A percentile compares a stretch with the other conserved stretches of the same genome.
Evolutionary conservation across 768 basidiomycete species (phyloP).

Genomic region (Boletellus ananas): DNA sequence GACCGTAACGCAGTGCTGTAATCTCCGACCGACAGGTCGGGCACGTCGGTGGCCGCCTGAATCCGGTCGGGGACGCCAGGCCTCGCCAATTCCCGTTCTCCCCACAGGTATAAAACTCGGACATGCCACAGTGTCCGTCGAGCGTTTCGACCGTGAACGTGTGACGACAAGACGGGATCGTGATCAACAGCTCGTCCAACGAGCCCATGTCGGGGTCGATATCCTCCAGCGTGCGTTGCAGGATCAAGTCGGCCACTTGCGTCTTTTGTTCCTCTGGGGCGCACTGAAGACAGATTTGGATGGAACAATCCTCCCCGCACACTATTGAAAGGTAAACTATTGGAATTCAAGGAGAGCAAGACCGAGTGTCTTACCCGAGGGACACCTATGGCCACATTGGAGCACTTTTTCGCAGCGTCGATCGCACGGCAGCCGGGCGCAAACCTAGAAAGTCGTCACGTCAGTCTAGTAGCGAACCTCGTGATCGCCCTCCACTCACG

Average conservation of each 20-base stretch:
- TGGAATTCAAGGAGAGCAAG: background rate
- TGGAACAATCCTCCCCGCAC: constrained; percentile 59
- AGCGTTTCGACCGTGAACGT: constrained; percentile 69
- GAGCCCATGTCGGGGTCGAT: constrained; percentile 37
- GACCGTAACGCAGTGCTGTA: constrained; percentile 56
- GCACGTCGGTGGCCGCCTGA: constrained; percentile 47
- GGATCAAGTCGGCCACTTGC: constrained; percentile 56
- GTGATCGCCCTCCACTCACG: constrained; percentile 36
- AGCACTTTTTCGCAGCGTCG: constrained; percentile 45
- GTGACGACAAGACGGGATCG: constrained; percentile 58
- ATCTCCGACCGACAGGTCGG: constrained; percentile 60
- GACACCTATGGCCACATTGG: constrained; percentile 60
- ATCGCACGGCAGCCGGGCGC: constrained; percentile 64
- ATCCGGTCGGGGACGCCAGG: constrained; percentile 39
- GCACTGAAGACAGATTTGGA: constrained; percentile 55
- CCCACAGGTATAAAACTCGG: constrained; percentile 43
- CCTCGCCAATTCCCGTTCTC: constrained; percentile 41
- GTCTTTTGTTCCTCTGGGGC: constrained; percentile 35
- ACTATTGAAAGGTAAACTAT: constrained; percentile 37
- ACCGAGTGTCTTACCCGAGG: constrained; percentile 46
- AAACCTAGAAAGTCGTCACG: constrained; percentile 40
- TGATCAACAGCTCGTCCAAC: constrained; percentile 53
- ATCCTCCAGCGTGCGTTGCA: constrained; percentile 49
- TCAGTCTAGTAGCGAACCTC: background rate
- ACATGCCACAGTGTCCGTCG: constrained; percentile 54